Conservation (phyloP, 2,329 filamentous ascomycete species). For the Nothopassalora personata region DNA sequence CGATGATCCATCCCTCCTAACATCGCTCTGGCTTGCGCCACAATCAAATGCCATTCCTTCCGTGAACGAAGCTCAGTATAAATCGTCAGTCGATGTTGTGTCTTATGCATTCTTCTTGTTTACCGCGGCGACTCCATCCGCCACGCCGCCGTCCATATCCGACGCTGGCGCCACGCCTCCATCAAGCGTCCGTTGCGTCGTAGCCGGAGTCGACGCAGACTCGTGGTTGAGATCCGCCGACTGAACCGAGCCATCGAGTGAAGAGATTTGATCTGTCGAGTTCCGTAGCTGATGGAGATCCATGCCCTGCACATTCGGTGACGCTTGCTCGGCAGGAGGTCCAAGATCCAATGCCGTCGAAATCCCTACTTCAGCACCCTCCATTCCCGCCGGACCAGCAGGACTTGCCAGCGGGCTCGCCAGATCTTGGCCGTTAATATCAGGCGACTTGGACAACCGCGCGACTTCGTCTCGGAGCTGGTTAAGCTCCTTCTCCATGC, state of each 20-base stretch:
- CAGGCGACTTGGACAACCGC: constrained; percentile 28
- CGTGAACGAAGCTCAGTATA: not conserved
- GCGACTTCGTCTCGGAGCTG: constrained; percentile 76
- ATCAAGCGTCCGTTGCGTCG: not conserved
- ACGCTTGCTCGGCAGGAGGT: constrained; percentile 20
- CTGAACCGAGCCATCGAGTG: not conserved
- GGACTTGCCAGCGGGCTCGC: constrained; percentile 26
- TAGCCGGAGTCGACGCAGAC: not conserved
- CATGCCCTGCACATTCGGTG: constrained; percentile 5
- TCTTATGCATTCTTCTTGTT: not conserved
- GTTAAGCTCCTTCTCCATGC: constrained; percentile 95
- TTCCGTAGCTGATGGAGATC: not conserved
- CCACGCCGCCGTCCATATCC: not conserved
- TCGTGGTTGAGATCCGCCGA: not conserved
- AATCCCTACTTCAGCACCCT: constrained; percentile 9
- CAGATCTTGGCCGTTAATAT: constrained; percentile 23
- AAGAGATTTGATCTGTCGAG: not conserved
- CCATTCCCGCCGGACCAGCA: constrained; percentile 21
- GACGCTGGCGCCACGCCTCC: not conserved
- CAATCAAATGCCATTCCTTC: not conserved
- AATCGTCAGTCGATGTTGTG: not conserved
- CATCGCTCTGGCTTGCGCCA: not conserved
- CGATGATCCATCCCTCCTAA: not conserved
- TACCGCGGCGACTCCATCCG: not conserved
- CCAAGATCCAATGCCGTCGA: constrained; percentile 30